These are phyloP conservation scores for Choiromyces venosus DNA, from an alignment of 495 filamentous ascomycete genomes.

Conservation along the genomic window DNA sequence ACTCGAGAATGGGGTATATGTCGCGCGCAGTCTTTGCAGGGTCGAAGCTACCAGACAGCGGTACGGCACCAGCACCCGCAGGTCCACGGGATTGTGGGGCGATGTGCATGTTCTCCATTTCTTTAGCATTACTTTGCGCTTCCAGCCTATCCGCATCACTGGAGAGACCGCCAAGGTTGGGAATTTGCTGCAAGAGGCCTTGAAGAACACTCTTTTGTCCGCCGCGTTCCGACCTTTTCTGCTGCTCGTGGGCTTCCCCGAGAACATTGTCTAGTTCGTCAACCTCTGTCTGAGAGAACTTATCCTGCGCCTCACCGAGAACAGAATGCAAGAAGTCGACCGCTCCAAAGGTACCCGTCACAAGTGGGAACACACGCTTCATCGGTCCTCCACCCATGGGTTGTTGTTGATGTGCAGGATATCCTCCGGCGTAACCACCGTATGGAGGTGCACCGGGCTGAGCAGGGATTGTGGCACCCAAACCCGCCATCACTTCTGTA, in stretches of 20 bases:
- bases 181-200: slow-evolving; percentile 67
- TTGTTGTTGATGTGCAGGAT: background rate
- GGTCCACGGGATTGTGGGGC: slow-evolving; percentile 16
- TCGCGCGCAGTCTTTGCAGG: slow-evolving; percentile 71
- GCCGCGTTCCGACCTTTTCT: slow-evolving; percentile 49
- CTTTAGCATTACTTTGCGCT: slow-evolving; percentile 66
- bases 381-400: background rate
- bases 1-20: slow-evolving; percentile 91
- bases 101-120: slow-evolving; percentile 53
- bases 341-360: slow-evolving; percentile 77
- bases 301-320: slow-evolving; percentile 90
- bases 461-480: background rate
- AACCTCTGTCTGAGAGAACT: slow-evolving; percentile 91
- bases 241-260: slow-evolving; percentile 52
- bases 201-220: slow-evolving; percentile 54
- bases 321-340: slow-evolving; percentile 97
- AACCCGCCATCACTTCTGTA: slow-evolving; percentile 54
- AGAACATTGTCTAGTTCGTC: slow-evolving; percentile 80
- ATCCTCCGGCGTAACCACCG: slow-evolving; percentile 15
- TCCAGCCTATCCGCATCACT: slow-evolving; percentile 71
- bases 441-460: slow-evolving; percentile 8
- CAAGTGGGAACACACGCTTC: slow-evolving; percentile 72
- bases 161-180: slow-evolving; percentile 71
- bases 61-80: slow-evolving; percentile 8
- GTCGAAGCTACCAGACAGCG: slow-evolving; percentile 55